Evolutionary conservation across 176 grass and related monocot genomes (phyloP), one percentile per base, ranked within the genome.

Genomic region (Carex pumila): DNA sequence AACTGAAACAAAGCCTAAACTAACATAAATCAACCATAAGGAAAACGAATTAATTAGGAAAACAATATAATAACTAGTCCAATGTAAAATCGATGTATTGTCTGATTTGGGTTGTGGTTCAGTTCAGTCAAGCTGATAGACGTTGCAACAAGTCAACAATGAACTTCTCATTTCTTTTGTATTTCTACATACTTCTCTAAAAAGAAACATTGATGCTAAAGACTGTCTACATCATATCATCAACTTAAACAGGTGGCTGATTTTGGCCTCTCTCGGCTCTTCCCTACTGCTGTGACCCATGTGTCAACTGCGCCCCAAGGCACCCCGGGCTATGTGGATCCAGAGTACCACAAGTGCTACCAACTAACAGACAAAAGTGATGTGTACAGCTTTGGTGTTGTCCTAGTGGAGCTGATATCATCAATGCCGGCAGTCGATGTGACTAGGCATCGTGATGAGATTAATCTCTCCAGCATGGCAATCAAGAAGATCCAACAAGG

Each of bases 311-410:
- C 90, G 0, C 94, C 94, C 31, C 94, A 97, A 65, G 94, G 94
- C 87, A 97, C 94, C 4, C 94, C 94, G 41, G 94, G 94, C 83
- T 97, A 97, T 49, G 81, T 98, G 22, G 95, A 98, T 79, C 95
- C 95, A 2, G 95, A 98, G 84, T 98, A 98, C 58, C 90, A 98
- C 86, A 86, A 92, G 69, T 94, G 92, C 86, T 98, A 90, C 86
- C 95, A 98, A 81, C 89, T 98, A 49, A 98, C 92, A 3, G 92
- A 93, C 81, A 98, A 87, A 81, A 98, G 95, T 30, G 95, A 98
- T 37, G 95, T 98, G 0, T 98, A 98, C 55, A 98, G 95, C 52
- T 98, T 98, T 6, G 95, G 95, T 0, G 95, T 98, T 0, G 90
- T 98, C 2, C 85, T 98, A 31, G 86, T 94, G 25, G 95, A 98